A percentile compares a stretch with the other conserved stretches of the same genome.
Evolutionary conservation across 1,139 yeast genomes (phyloP).

Genomic region (Pichia kudriavzevii): DNA sequence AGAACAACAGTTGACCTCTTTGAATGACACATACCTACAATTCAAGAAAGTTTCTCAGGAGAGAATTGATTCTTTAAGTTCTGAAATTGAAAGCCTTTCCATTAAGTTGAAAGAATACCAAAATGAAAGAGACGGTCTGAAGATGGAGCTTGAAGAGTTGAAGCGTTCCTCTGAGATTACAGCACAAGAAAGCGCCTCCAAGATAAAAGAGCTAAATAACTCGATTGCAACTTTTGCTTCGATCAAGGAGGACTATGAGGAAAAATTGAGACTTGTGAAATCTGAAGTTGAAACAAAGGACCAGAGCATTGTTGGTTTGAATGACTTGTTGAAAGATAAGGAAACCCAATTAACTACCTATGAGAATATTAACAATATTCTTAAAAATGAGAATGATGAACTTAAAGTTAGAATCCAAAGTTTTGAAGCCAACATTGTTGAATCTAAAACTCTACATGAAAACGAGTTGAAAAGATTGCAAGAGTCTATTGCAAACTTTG

Average conservation of each 20-base stretch:
- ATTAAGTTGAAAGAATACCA: slow-evolving; percentile 26
- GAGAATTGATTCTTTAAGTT: slow-evolving; percentile 9
- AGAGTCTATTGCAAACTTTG: slow-evolving; percentile 35
- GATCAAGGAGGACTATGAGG: slow-evolving; percentile 22
- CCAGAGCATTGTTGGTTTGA: slow-evolving; percentile 16
- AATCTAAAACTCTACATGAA: slow-evolving; percentile 28
- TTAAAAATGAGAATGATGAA: slow-evolving; percentile 37
- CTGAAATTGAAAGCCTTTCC: slow-evolving; percentile 17
- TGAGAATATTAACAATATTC: slow-evolving; percentile 35
- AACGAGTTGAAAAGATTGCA: slow-evolving; percentile 39
- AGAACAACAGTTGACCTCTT: slow-evolving; percentile 39
- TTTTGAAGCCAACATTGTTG: slow-evolving; percentile 25
- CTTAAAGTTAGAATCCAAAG: slow-evolving; percentile 33
- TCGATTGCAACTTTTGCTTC: slow-evolving; percentile 20
- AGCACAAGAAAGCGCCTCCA: slow-evolving; percentile 32
- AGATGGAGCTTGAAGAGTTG: slow-evolving; percentile 22
- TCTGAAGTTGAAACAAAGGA: slow-evolving; percentile 17
- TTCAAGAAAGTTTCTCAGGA: slow-evolving; percentile 28
- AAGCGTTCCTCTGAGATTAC: slow-evolving; percentile 26
- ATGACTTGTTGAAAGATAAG: slow-evolving; percentile 42
- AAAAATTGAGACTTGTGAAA: slow-evolving; percentile 15
- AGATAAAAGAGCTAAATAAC: slow-evolving; percentile 28
- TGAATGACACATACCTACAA: slow-evolving; percentile 37
- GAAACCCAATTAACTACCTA: slow-evolving; percentile 53
- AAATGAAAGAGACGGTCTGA: slow-evolving; percentile 25